Conservation (phyloP, 164 flowering plant species). For the Vitis cinerea region DNA sequence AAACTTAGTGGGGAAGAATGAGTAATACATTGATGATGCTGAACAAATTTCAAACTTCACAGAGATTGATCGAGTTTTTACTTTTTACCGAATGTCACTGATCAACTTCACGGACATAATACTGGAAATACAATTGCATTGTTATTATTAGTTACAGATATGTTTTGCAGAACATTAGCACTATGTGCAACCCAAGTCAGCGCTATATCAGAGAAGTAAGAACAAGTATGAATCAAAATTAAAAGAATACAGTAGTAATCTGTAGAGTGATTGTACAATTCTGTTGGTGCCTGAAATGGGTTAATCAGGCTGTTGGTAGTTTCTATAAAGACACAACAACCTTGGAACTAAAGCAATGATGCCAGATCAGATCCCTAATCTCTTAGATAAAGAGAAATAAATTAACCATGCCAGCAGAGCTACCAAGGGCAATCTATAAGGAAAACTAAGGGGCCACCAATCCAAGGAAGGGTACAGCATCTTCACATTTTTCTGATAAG, state of each 20-base stretch:
- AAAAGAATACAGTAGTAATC: not conserved
- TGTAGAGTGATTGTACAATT: not conserved
- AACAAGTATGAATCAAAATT: not conserved
- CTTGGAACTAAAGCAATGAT: not conserved
- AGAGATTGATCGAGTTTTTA: too few species aligned
- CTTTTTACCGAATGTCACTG: too few species aligned
- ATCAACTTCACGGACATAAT: too few species aligned
- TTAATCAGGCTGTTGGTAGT: not conserved
- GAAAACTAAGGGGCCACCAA: not conserved
- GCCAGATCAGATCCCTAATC: not conserved
- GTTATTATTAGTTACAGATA: not conserved
- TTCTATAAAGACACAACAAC: not conserved
- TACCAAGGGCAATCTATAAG: not conserved
- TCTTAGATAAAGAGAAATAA: not conserved
- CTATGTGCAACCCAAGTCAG: not conserved
- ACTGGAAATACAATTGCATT: too few species aligned
- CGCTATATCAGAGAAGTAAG: not conserved
- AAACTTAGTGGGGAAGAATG: too few species aligned
- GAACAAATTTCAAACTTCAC: too few species aligned
- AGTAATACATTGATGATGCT: too few species aligned
- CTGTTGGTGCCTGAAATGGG: not conserved
- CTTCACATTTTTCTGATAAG: not conserved
- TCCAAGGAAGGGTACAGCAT: not conserved
- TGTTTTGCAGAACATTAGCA: not conserved
- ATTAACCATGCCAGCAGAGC: not conserved